Evolutionary conservation across 495 filamentous ascomycete species (phyloP).

Genomic region (Cenococcum geophilum): DNA sequence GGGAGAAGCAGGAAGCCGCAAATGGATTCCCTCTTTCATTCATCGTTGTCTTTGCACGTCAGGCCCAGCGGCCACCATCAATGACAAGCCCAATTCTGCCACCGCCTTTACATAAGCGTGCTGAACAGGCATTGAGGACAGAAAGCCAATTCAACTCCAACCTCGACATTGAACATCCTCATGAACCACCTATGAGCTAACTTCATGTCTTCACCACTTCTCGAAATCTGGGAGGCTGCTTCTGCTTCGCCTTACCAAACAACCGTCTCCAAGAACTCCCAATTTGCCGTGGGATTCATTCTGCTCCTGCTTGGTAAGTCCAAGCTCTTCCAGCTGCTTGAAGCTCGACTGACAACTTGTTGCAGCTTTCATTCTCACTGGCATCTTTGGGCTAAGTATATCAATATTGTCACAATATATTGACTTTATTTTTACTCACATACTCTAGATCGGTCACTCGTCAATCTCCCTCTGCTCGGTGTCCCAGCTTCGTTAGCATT

Average conservation of each 20-base stretch:
- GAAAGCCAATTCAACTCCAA: not conserved
- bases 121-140: conserved; percentile 1
- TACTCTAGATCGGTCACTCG: conserved; percentile 73
- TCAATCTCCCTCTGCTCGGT: conserved; percentile 69
- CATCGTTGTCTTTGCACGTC: not conserved
- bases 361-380: conserved; percentile 55
- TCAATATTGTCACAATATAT: not conserved
- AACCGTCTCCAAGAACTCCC: conserved; percentile 69
- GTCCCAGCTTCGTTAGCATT: conserved; percentile 81
- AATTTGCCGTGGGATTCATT: conserved; percentile 75
- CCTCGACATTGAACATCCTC: not conserved
- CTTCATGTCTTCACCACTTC: conserved; percentile 55
- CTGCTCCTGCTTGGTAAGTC: conserved; percentile 62
- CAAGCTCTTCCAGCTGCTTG: not conserved
- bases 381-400: conserved; percentile 79
- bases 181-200: not conserved
- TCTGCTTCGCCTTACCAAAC: conserved; percentile 77
- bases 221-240: conserved; percentile 84
- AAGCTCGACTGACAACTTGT: conserved; percentile 27
- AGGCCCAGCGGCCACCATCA: not conserved
- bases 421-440: conserved; percentile 2
- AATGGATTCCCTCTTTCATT: not conserved
- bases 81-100: not conserved
- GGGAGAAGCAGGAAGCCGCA: not conserved
- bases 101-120: not conserved